Percentiles rank a stretch among this genome's conserved stretches.
Conservation (phyloP, 2,329 filamentous ascomycete species). For the Aspergillus awamori region DNA sequence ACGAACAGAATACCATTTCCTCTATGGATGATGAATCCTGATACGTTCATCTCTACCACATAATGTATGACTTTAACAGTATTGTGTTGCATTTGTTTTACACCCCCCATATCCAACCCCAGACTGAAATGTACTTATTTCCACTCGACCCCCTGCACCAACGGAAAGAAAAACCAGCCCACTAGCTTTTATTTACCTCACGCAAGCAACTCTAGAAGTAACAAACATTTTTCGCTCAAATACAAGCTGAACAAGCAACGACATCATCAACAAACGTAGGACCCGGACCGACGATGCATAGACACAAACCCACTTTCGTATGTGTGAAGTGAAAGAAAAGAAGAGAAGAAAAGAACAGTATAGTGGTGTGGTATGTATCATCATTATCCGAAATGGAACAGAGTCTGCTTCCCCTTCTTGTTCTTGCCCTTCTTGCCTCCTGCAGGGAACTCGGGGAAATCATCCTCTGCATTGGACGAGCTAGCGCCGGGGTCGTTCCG, state of each 20-base stretch:
- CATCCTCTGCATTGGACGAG: slow-evolving; percentile 24
- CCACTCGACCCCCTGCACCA: not conserved
- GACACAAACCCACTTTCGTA: not conserved
- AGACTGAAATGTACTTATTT: not conserved
- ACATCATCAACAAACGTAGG: not conserved
- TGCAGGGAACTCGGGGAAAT: slow-evolving; percentile 23
- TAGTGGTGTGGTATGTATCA: not conserved
- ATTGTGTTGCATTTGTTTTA: not conserved
- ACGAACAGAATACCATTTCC: not conserved
- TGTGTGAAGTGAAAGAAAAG: too few relatives aligned
- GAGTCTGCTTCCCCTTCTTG: slow-evolving; percentile 46
- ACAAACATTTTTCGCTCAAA: not conserved
- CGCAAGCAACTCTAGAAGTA: not conserved
- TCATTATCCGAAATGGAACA: slow-evolving; percentile 43
- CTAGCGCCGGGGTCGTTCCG: slow-evolving; percentile 21
- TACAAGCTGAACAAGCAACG: slow-evolving; percentile 1
- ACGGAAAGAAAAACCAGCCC: not conserved
- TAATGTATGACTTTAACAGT: not conserved
- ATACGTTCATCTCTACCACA: not conserved
- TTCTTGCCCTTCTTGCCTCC: slow-evolving; percentile 42
- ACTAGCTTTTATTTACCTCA: not conserved
- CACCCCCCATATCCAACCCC: not conserved
- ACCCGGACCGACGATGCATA: not conserved
- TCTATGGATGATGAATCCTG: not conserved
- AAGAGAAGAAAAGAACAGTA: not conserved